Evolutionary conservation across 1,284 basidiomycete genomes (phyloP).

Genomic region (Veloporphyrellus conicus): DNA sequence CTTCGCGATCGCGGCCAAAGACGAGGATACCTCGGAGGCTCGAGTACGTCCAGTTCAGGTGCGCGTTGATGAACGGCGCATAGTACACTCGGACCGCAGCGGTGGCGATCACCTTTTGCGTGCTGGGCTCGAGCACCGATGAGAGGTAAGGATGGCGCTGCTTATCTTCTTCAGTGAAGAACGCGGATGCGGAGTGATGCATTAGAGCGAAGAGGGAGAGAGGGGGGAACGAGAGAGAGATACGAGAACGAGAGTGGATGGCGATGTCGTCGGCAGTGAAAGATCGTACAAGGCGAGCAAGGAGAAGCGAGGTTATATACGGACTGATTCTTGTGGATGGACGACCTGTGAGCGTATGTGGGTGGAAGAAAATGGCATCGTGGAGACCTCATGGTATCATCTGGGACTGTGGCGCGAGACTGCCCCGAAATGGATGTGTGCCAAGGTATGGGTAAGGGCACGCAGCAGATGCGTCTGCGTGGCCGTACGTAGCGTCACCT

Average conservation of each 20-base stretch:
- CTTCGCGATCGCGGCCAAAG: slow-evolving; percentile 61
- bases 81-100: slow-evolving; percentile 49
- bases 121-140: slow-evolving; percentile 35
- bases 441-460: slow-evolving; percentile 30
- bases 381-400: slow-evolving; percentile 33
- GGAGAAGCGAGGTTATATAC: slow-evolving; percentile 31
- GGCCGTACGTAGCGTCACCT: slow-evolving; percentile 10
- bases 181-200: slow-evolving; percentile 31
- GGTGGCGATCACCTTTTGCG: slow-evolving; percentile 34
- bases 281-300: slow-evolving; percentile 12
- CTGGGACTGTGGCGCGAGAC: slow-evolving; percentile 31
- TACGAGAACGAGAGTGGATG: slow-evolving; percentile 21
- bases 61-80: slow-evolving; percentile 44
- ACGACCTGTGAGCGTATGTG: slow-evolving; percentile 21
- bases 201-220: slow-evolving; percentile 12
- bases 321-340: slow-evolving; percentile 25
- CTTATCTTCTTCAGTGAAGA: slow-evolving; percentile 38
- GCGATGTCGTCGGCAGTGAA: slow-evolving; percentile 12
- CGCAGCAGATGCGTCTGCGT: slow-evolving; percentile 19
- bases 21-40: slow-evolving; percentile 69
- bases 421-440: slow-evolving; percentile 27
- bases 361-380: slow-evolving; percentile 34
- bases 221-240: slow-evolving; percentile 2
- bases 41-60: slow-evolving; percentile 64
- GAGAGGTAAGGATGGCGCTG: slow-evolving; percentile 37